phyloP scores from a whole-genome alignment of 225 moss, liverwort and hornwort genomes.

The Pseudisothecium myosuroides region DNA sequence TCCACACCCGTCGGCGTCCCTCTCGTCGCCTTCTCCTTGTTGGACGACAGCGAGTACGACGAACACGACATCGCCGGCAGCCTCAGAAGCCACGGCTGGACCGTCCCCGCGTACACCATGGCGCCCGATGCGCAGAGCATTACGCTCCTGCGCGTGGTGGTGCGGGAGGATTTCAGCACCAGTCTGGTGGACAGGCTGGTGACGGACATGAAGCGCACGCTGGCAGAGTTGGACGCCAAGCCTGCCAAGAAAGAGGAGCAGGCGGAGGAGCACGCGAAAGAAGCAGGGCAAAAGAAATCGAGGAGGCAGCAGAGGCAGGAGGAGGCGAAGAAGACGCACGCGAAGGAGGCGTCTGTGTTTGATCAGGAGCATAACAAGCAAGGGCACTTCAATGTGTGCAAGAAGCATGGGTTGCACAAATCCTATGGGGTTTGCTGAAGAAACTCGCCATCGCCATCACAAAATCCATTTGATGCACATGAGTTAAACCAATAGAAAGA shows the following conservation, averaged over 20 bases:
- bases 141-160: constrained; percentile 55
- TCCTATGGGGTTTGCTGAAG: constrained; percentile 33
- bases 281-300: not conserved
- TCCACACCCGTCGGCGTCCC: constrained; percentile 67
- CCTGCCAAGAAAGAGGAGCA: not conserved
- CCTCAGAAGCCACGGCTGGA: constrained; percentile 53
- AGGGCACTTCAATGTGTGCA: constrained; percentile 25
- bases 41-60: constrained; percentile 31
- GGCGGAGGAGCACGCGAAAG: not conserved
- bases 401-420: constrained; percentile 14
- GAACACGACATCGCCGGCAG: constrained; percentile 51
- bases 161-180: constrained; percentile 72
- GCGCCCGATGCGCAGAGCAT: constrained; percentile 64
- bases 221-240: constrained; percentile 1
- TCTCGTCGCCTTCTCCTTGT: constrained; percentile 55
- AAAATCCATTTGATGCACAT: too few relatives aligned
- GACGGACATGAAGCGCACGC: constrained; percentile 13
- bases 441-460: not conserved
- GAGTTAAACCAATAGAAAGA: too few relatives aligned
- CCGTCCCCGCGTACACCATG: constrained; percentile 75
- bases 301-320: not conserved
- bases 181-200: constrained; percentile 52
- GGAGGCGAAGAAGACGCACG: not conserved
- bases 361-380: not conserved
- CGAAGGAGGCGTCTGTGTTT: not conserved